Conservation (phyloP, 2,329 filamentous ascomycete genomes). For the Coniella vitis region DNA sequence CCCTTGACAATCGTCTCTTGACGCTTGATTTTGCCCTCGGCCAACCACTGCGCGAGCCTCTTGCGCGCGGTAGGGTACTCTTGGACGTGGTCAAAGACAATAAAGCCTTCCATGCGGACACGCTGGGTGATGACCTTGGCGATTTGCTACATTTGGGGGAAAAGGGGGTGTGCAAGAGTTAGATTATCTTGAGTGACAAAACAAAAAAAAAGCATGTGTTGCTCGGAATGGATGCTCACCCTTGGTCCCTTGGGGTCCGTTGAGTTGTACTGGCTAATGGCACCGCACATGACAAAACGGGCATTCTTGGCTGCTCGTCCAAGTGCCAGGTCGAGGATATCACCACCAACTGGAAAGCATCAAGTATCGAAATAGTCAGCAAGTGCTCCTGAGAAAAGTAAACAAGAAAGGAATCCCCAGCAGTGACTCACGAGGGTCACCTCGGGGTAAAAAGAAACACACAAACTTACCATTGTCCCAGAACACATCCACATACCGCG, state of each 20-base stretch:
- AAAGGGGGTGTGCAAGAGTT: neutral
- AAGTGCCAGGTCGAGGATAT: slow-evolving; percentile 62
- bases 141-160: slow-evolving; percentile 13
- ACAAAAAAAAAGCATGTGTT: neutral
- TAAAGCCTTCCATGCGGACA: slow-evolving; percentile 58
- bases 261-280: slow-evolving; percentile 16
- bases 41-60: slow-evolving; percentile 59
- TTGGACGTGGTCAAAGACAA: slow-evolving; percentile 60
- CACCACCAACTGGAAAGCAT: slow-evolving; percentile 50
- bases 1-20: slow-evolving; percentile 66
- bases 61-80: slow-evolving; percentile 51
- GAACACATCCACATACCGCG: slow-evolving; percentile 58
- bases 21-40: slow-evolving; percentile 64
- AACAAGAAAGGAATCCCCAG: too few species aligned
- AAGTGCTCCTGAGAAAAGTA: too few species aligned
- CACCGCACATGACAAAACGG: slow-evolving; percentile 65
- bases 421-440: too few species aligned
- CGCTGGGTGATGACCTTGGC: slow-evolving; percentile 15
- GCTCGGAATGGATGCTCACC: neutral
- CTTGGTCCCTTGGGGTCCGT: slow-evolving; percentile 10
- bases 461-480: slow-evolving; percentile 51
- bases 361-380: neutral
- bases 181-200: neutral
- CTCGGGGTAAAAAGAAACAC: neutral
- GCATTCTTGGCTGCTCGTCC: slow-evolving; percentile 52